phyloP scores from a whole-genome alignment of 2,329 filamentous ascomycete species.

The Penicillium olsonii region DNA sequence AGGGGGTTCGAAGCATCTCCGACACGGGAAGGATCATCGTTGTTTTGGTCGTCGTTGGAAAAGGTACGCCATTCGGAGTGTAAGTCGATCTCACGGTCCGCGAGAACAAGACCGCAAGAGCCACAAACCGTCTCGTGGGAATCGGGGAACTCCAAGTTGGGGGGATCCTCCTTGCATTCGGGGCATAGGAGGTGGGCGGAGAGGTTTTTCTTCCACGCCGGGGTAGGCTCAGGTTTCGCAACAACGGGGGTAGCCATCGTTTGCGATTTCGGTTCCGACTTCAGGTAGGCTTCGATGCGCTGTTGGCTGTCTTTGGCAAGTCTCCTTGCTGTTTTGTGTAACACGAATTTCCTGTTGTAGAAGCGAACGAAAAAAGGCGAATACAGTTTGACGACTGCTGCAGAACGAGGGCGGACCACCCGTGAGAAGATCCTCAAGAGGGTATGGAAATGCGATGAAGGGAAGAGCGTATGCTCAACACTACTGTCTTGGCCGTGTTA shows the following conservation, averaged over 20 bases:
- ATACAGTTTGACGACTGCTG: conserved; percentile 64
- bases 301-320: conserved; percentile 46
- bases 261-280: conserved; percentile 3
- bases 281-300: conserved; percentile 33
- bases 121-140: conserved; percentile 91
- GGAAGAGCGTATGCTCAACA: conserved; percentile 21
- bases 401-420: conserved; percentile 11
- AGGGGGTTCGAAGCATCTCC: conserved; percentile 90
- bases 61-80: conserved; percentile 99
- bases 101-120: conserved; percentile 87
- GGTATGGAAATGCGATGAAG: conserved; percentile 10
- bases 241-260: conserved; percentile 38
- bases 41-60: conserved; percentile 94
- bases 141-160: conserved; percentile 89
- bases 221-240: conserved; percentile 42
- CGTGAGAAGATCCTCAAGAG: conserved; percentile 14
- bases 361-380: conserved; percentile 68
- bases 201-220: conserved; percentile 75
- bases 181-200: conserved; percentile 83
- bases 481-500: conserved; percentile 40
- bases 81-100: conserved; percentile 89
- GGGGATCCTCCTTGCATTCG: conserved; percentile 90
- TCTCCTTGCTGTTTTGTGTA: conserved; percentile 45
- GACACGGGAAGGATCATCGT: conserved; percentile 96
- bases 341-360: conserved; percentile 51